Base-by-base conservation (phyloP, 345 rosid genomes). In the Psidium friedrichsthalianum region DNA sequence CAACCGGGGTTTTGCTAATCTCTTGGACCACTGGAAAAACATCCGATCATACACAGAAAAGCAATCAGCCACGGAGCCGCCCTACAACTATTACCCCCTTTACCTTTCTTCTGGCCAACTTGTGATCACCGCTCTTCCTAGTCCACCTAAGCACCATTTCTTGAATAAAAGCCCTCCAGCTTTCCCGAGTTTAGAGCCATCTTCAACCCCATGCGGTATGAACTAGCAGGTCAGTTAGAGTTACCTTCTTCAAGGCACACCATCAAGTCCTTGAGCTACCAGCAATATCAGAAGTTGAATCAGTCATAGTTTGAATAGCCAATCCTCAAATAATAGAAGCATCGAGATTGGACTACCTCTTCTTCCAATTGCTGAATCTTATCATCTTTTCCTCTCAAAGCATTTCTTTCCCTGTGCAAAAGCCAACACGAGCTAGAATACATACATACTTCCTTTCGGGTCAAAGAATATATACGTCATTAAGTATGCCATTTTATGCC, bases 201-300 rank as follows among this genome's bases (percentile, higher is more conserved):
- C 93, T 84, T 88, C 85, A 44, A 87, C 80, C 89, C 88, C 91
- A 47, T 90, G 80, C 47, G 88, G 83, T 42, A 89, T 86, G 16
- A 40, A 90, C 85, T 36, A 74, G 86, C 69, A 86, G 89, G 86
- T 90, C 90, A 58, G n/a, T n/a, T n/a, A n/a, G 91, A 87, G 82
- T 88, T 88, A 85, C 91, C 95, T 21, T 89, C 92, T 89, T 92
- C 96, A 57, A 97, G 91, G 82, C 88, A 84, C 53, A 88, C 84
- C 98, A 97, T 97, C 89, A 97, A 84, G 85, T 91, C 91, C 44
- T 87, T 84, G 59, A 96, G 94, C 99, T 97, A 94, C 89, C 85
- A 74, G 83, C 82, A 52, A 16, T 86, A 51, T 18, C 21, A 5
- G 84, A 61, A 20, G 18, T 27, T 16, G 40, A 69, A n/a, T 25